Evolutionary conservation across 2,329 filamentous ascomycete genomes (phyloP), one percentile per base, ranked within the genome.

Genomic region (Xylariaceae sp.): DNA sequence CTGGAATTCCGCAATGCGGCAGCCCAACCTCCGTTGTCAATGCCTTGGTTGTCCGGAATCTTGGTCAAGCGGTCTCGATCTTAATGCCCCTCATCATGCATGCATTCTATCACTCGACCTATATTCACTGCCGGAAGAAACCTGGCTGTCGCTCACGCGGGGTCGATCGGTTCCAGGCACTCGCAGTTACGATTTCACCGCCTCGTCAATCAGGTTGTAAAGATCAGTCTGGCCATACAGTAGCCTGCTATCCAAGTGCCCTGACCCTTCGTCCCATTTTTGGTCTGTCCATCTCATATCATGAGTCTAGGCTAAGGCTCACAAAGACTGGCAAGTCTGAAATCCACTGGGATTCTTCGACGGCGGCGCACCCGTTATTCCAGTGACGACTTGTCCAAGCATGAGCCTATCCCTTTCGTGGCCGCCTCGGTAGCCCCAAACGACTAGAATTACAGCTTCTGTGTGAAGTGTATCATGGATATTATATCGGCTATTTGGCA

Each of bases 101-200:
- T 51, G 23, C 40, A 27, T 42, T 43, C 47, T n/a, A 57, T 36
- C 55, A 46, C 27, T 44, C 42, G 49, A 55, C 48, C 39, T 55
- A 51, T 51, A 51, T 57, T 57, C 55, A 46, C 55, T 57, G 54
- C 50, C 55, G 48, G 16, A 42, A 50, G 32, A 54, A 50, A 36
- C n/a, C 32, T 46, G 55, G 55, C 18, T 57, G 55, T 57, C 44
- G 55, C 50, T 51, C 55, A 48, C 50, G 50, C n/a, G 29, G 23
- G 41, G 46, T 48, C 36, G 50, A 54, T 44, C 55, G 29, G 50
- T 43, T 57, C 55, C 51, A 54, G 45, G 21, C 35, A 47, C 40
- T 20, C 36, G 41, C 37, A 55, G 24, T 20, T 40, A 41, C 43
- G 33, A 44, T 44, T 42, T 8, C n/a, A 8, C 10, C 8, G 23